Conservation (phyloP, 164 flowering plant species). For the Vitis rupestris region DNA sequence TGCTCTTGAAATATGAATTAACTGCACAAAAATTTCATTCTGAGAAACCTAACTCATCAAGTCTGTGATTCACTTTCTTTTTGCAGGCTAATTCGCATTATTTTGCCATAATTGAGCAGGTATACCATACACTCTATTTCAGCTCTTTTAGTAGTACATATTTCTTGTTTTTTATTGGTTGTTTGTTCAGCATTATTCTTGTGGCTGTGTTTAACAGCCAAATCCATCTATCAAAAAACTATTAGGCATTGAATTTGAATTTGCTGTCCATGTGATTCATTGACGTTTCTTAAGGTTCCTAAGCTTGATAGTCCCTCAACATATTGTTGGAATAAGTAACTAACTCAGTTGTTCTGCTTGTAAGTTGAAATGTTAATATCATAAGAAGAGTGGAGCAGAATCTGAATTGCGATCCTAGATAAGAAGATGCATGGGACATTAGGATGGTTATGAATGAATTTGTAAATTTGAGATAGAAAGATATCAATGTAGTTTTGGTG, state of each 20-base stretch:
- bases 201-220: no score
- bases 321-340: no score
- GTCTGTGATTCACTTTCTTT: constrained; percentile 3
- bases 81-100: constrained; percentile 73
- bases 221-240: no score
- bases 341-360: no score
- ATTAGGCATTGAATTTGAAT: no score
- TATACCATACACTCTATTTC: constrained; percentile 16
- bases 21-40: not conserved
- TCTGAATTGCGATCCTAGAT: no score
- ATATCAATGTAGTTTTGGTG: no score
- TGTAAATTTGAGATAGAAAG: not conserved
- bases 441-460: not conserved
- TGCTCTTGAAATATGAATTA: not conserved
- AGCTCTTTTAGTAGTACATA: not conserved
- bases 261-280: no score
- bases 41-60: constrained; percentile 3
- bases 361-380: no score
- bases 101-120: constrained; percentile 94
- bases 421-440: not conserved
- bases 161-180: not conserved
- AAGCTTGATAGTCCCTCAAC: no score
- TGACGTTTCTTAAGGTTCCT: no score
- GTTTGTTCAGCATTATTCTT: not conserved
- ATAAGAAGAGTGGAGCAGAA: no score